Evolutionary conservation across 2,329 filamentous ascomycete species (phyloP).

Genomic region (Sarocladiaceae sp.): DNA sequence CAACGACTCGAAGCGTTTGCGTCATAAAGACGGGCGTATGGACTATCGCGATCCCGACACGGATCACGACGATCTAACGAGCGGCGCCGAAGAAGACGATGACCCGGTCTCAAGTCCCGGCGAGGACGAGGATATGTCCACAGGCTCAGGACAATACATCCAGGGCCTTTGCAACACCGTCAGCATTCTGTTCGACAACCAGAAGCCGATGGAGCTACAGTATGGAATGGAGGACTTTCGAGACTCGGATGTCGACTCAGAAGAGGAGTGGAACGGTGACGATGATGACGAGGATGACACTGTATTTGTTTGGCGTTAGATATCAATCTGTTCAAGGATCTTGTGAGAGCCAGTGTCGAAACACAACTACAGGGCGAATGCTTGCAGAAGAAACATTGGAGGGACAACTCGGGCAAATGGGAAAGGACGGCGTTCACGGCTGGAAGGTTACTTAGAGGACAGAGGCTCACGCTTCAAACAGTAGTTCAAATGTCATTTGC

Average conservation of each 20-base stretch:
- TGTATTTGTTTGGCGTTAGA: conserved; percentile 24
- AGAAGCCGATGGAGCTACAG: conserved; percentile 64
- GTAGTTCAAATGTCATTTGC: too few relatives aligned
- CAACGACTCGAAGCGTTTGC: conserved; percentile 13
- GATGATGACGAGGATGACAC: conserved; percentile 42
- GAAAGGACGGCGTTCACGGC: too few relatives aligned
- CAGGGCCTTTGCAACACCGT: conserved; percentile 71
- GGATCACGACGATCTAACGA: conserved; percentile 37
- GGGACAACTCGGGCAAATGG: too few relatives aligned
- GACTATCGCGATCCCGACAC: conserved; percentile 44
- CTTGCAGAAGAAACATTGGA: too few relatives aligned
- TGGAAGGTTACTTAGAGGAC: too few relatives aligned
- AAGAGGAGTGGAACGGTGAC: conserved; percentile 56
- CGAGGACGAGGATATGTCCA: conserved; percentile 12
- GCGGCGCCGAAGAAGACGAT: conserved; percentile 2
- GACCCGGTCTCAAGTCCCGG: conserved; percentile 16
- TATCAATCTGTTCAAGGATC: too few relatives aligned
- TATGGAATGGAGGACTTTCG: conserved; percentile 71
- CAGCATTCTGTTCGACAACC: conserved; percentile 70
- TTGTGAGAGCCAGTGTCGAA: too few relatives aligned
- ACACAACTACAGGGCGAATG: too few relatives aligned
- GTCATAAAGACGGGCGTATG: conserved; percentile 16
- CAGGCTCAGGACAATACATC: conserved; percentile 30
- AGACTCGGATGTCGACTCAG: conserved; percentile 49
- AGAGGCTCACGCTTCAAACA: too few relatives aligned